Evolutionary conservation across 257 asterid species (phyloP).

Genomic region (Lycium barbarum): DNA sequence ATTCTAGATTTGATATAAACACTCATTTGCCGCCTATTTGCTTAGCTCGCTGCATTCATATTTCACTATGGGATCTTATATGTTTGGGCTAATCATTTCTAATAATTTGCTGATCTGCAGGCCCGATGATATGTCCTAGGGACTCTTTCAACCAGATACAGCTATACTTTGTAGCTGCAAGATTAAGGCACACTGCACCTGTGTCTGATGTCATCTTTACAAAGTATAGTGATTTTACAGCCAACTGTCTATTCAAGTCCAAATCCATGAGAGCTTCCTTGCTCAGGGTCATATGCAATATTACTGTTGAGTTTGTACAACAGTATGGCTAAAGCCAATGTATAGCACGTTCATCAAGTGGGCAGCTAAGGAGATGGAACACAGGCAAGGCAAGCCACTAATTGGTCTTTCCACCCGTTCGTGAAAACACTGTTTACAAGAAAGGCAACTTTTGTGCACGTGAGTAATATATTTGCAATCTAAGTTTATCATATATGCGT

Average conservation of each 20-base stretch:
- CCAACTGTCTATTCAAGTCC: not conserved
- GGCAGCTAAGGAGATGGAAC: not conserved
- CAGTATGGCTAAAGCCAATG: not conserved
- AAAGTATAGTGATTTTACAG: not conserved
- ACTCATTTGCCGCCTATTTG: not conserved
- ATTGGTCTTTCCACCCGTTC: not conserved
- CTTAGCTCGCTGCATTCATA: not conserved
- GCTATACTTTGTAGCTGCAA: not conserved
- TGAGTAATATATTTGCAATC: not conserved
- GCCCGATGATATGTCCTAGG: not conserved
- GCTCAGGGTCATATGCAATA: not conserved
- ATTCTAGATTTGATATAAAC: conserved; percentile 8
- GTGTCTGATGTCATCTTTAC: not conserved
- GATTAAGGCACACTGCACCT: not conserved
- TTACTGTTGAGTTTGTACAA: not conserved
- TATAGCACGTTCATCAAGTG: not conserved
- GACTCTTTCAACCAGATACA: not conserved
- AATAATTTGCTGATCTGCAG: not conserved
- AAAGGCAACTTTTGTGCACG: not conserved
- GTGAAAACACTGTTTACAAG: not conserved
- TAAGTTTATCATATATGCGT: not conserved
- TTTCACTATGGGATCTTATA: not conserved
- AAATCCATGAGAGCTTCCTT: not conserved
- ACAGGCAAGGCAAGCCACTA: not conserved
- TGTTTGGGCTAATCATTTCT: not conserved